phyloP scores from a whole-genome alignment of 2,329 filamentous ascomycete genomes.

The Talaromyces sp. region DNA sequence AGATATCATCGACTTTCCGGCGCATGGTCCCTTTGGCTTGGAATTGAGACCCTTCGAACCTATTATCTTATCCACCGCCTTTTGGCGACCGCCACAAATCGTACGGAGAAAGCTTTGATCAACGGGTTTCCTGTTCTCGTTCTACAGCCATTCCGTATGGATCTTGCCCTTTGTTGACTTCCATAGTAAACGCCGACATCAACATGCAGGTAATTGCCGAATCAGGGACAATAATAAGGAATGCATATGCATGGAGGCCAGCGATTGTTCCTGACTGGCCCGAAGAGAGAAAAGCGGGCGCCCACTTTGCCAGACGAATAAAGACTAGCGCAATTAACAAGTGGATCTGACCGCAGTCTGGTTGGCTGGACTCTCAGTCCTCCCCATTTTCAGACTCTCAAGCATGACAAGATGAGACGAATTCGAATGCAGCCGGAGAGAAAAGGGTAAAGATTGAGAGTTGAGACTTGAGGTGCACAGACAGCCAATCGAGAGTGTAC shows the following conservation, averaged over 20 bases:
- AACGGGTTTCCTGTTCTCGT: background rate
- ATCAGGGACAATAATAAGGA: background rate
- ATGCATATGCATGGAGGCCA: background rate
- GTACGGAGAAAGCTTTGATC: background rate
- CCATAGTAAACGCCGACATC: background rate
- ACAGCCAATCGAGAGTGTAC: background rate
- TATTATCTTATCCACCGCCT: constrained; percentile 1
- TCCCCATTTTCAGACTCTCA: background rate
- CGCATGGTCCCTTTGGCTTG: background rate
- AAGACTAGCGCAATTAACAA: background rate
- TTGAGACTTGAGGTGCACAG: background rate
- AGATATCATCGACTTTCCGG: background rate
- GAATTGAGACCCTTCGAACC: background rate
- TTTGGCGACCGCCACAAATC: background rate
- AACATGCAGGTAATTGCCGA: constrained; percentile 6
- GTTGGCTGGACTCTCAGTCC: background rate
- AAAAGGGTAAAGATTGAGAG: constrained; percentile 3
- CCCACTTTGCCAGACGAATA: background rate
- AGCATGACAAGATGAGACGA: background rate
- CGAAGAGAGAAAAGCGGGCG: constrained; percentile 1
- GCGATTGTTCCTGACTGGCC: constrained; percentile 7
- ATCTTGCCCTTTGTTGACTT: background rate
- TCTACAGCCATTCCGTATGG: too few relatives aligned
- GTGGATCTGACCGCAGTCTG: background rate
- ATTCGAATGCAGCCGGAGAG: background rate